phyloP scores from a whole-genome alignment of 257 asterid genomes.

The Solanum peruvianum region DNA sequence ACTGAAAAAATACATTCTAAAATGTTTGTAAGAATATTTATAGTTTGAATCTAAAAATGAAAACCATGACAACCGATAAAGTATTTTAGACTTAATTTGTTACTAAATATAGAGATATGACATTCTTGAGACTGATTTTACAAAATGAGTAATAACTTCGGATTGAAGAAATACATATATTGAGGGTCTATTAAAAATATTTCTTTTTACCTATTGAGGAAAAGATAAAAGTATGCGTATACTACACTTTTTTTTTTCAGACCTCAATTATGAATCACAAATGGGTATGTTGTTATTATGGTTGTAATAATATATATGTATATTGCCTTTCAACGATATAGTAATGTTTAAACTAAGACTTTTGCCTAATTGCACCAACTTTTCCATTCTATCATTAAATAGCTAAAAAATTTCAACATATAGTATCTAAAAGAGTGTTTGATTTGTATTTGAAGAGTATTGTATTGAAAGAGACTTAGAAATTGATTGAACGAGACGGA shows the following conservation, averaged over 20 bases:
- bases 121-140: too few relatives aligned
- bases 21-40: too few relatives aligned
- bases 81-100: too few relatives aligned
- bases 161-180: background rate
- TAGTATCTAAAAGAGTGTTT: background rate
- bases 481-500: constrained; percentile 1
- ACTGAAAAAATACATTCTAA: too few relatives aligned
- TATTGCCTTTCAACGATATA: background rate
- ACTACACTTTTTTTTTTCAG: too few relatives aligned
- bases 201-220: background rate
- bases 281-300: background rate
- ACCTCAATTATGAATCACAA: background rate
- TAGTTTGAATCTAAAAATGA: too few relatives aligned
- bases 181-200: background rate
- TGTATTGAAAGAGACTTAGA: background rate
- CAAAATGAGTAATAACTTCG: too few relatives aligned
- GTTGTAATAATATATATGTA: background rate
- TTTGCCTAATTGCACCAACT: background rate
- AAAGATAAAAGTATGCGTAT: background rate
- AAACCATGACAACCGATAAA: too few relatives aligned
- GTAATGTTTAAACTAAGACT: background rate
- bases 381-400: background rate
- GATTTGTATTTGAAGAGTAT: constrained; percentile 18
- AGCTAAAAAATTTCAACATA: constrained; percentile 10
- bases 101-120: background rate